A percentile compares a stretch with the other conserved stretches of the same genome.
phyloP scores from a whole-genome alignment of 495 filamentous ascomycete species.

The Xylaria palmicola region DNA sequence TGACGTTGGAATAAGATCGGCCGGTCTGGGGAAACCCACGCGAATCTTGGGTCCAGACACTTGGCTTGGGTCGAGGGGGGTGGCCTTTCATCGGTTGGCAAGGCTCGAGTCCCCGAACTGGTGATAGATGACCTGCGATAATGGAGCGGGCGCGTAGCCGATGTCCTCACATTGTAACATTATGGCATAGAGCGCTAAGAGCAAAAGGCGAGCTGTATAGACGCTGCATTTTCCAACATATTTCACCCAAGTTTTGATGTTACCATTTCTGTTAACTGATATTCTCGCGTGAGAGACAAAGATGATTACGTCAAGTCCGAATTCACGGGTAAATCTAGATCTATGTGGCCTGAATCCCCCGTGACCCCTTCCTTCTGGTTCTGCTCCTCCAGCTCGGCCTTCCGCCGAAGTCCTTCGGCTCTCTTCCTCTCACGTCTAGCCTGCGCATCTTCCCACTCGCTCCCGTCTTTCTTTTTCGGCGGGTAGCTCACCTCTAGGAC shows the following conservation, averaged over 20 bases:
- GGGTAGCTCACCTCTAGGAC: constrained; percentile 36
- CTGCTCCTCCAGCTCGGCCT: constrained; percentile 31
- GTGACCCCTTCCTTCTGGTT: constrained; percentile 14
- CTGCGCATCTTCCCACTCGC: constrained; percentile 58
- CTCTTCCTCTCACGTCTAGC: constrained; percentile 59
- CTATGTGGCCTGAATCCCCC: constrained; percentile 7
- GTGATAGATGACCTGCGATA: not conserved
- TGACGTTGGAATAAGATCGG: not conserved
- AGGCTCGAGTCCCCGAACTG: not conserved
- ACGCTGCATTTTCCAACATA: constrained; percentile 16
- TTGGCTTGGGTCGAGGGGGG: not conserved
- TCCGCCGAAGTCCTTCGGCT: constrained; percentile 57
- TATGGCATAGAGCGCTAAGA: constrained; percentile 27
- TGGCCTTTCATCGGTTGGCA: not conserved
- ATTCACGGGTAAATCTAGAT: constrained; percentile 25
- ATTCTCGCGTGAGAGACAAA: not conserved
- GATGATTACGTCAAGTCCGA: constrained; percentile 23
- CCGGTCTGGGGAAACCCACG: not conserved
- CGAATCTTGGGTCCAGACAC: not conserved
- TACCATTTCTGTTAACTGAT: not conserved
- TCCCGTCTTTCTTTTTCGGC: constrained; percentile 23
- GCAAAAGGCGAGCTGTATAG: constrained; percentile 24
- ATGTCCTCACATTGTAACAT: constrained; percentile 30
- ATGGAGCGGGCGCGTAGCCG: constrained; percentile 5
- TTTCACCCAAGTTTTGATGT: not conserved